phyloP scores from a whole-genome alignment of 2,329 filamentous ascomycete genomes.

The Colletotrichum falcatum region DNA sequence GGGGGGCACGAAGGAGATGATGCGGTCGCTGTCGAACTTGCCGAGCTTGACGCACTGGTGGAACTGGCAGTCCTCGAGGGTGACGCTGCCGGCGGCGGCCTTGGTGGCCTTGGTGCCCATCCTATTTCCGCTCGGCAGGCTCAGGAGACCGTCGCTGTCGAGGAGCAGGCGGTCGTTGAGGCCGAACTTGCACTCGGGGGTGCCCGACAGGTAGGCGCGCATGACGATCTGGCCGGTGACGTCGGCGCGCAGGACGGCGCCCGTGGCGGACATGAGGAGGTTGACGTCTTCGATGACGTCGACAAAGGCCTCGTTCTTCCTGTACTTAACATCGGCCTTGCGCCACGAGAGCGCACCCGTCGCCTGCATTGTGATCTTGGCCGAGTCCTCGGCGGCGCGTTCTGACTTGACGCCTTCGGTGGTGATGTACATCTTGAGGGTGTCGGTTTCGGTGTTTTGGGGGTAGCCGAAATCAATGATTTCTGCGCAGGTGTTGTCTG shows the following conservation, averaged over 20 bases:
- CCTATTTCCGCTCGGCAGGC: slow-evolving; percentile 79
- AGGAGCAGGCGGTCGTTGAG: slow-evolving; percentile 94
- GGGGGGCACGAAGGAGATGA: slow-evolving; percentile 96
- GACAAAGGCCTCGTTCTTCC: slow-evolving; percentile 99
- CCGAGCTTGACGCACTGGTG: slow-evolving; percentile 98
- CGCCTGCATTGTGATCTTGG: slow-evolving; percentile 99
- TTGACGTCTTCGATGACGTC: slow-evolving; percentile 99
- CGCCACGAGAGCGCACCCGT: slow-evolving; percentile 97
- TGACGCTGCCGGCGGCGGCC: slow-evolving; percentile 94
- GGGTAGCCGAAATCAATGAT: slow-evolving; percentile 99
- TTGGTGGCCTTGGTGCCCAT: slow-evolving; percentile 91
- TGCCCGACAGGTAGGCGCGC: slow-evolving; percentile 96
- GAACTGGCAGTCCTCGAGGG: slow-evolving; percentile 97
- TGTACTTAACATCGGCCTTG: slow-evolving; percentile 96
- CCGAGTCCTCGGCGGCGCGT: slow-evolving; percentile 87
- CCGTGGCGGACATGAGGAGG: slow-evolving; percentile 97
- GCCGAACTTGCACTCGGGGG: slow-evolving; percentile 98
- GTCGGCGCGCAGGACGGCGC: slow-evolving; percentile 93
- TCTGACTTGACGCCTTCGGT: slow-evolving; percentile 98
- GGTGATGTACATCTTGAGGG: slow-evolving; percentile 99
- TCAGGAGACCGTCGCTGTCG: slow-evolving; percentile 77
- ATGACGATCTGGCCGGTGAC: slow-evolving; percentile 98
- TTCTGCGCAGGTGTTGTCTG: slow-evolving; percentile 73
- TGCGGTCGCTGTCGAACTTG: slow-evolving; percentile 95
- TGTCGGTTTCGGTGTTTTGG: slow-evolving; percentile 98